Evolutionary conservation across 108 stramenopile species (phyloP), one percentile per base, ranked within the genome.

Genomic region (Bacterosira constricta): DNA sequence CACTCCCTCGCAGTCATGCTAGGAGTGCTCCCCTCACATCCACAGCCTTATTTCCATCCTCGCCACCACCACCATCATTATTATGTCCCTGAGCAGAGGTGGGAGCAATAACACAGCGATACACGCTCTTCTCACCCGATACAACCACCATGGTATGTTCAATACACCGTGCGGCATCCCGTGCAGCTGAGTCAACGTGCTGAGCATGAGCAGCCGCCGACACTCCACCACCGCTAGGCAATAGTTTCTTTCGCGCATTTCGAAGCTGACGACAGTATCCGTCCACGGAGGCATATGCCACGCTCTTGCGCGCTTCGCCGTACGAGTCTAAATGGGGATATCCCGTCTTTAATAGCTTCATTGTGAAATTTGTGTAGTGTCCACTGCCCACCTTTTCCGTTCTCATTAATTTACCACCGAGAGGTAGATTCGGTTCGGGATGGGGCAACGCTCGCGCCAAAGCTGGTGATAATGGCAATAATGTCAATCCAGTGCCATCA

Each of bases 121-220:
- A 90, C n/a, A 91, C 85, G 56, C 83, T 81, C 51, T 85, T 85
- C 74, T 85, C 84, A 34, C 88, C 88, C 21, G 90, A 89, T 0
- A 91, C 86, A 6, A 94, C 85, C 23, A 91, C 86, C 93, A 94
- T 91, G 39, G 87, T 85, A 64, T 94, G 90, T 60, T 94, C 93
- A 64, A 94, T 80, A 51, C 93, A 94, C 13, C 93, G 79, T 13
- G 91, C 93, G 1, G 90, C 93, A 71, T 94, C 93, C 36, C 88
- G 66, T 4, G 90, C 89, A 1, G 93, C 90, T 15, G 79, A 58
- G 78, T 94, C 90, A 0, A 90, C 89, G 9, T 87, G 75, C 10
- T 64, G 46, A 4, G 69, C 53, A 35, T 54, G 63, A 6, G 70
- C 61, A n/a, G 50, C 46, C 25, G 69, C 39, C 25, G 69, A 54